Evolutionary conservation across 495 filamentous ascomycete genomes (phyloP), one percentile per base, ranked within the genome.

Genomic region (Peziza echinospora): DNA sequence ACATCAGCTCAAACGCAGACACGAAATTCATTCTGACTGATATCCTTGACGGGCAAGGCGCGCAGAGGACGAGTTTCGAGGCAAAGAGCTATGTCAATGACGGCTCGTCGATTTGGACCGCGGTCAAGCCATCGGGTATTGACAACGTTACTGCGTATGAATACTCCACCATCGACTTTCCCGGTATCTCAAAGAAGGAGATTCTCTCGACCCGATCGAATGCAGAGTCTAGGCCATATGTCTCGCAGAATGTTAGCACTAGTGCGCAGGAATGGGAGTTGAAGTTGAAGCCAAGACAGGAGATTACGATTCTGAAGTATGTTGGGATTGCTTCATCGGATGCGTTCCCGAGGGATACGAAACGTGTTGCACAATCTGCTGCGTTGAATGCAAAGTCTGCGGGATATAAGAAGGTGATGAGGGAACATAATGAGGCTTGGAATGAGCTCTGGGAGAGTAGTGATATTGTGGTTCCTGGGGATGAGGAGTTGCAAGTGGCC

Each of bases 381-480:
- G 65, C 67, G 3, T 24, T 55, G 26, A 46, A 51, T 1, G 71
- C 61, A 0, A 58, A 62, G 21, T 45, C 44, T 3, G 47, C 45
- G 9, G 71, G 71, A 24, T 73, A 60, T 57, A 50, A 62, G 16
- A 43, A 43, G 5, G 49, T 70, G 5, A 49, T 69, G 0, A 49
- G 49, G 6, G 63, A 67, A 21, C 70, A 73, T 37, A 58, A 56
- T 5, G 48, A 49, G 5, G 68, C 66, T 23, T 75, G 72, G 71
- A 50, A 52, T 1, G 54, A 55, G 10, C 58, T 73, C 17, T 55
- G 74, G 60, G 60, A 66, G 3, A 44, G 67, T 0, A 65, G 71
- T 44, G 74, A 73, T 11, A 73, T 82, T 19, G 76, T 84, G 13
- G 59, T 85, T n/a, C 80, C 76, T 1, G 56, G 63, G 0, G 73